Evolutionary conservation across 768 basidiomycete genomes (phyloP), one percentile per base, ranked within the genome.

Genomic region (Naganishia onofrii): DNA sequence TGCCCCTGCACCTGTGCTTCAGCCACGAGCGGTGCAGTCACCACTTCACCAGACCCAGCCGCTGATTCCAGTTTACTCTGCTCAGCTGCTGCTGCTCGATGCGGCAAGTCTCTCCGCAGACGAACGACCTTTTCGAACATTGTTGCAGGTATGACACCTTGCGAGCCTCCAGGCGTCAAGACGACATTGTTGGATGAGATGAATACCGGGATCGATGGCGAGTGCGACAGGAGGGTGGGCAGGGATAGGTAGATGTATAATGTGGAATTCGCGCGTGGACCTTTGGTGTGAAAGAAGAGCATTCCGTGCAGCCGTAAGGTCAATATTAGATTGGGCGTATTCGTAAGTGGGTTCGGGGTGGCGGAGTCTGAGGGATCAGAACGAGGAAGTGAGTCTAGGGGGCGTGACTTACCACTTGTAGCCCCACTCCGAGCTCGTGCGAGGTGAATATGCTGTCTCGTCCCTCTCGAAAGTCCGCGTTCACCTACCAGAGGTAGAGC

Each of bases 401-500:
- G n/a, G n/a, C n/a, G n/a, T n/a, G 1, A 75, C 87, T 29, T 68
- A 91, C 93, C 92, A 73, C 91, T 93, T 65, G 89, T 85, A 57
- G 91, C 87, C 6, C 85, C 85, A 1, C 78, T 63, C 17, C 87
- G 82, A 42, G 90, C 88, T 78, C 93, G 90, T 0, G 94, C 93
- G 17, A 96, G 84, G 80, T 99, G 95, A 46, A 98, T 90, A 76
- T 97, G 93, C 76, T 93, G 95, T 29, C 95, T 84, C 15, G 82
- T 84, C 93, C 94, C 96, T 72, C 85, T 88, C 0, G 89, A 92
- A 21, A 96, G 80, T 0, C 93, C 93, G 72, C 87, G 82, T 8
- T 82, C 83, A 17, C 84, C 92, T 93, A 71, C 21, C n/a, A n/a
- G n/a, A n/a, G n/a, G n/a, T n/a, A n/a, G n/a, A n/a, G n/a, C n/a